Base-by-base conservation (phyloP, 257 asterid species). In the Solanum pimpinellifolium region DNA sequence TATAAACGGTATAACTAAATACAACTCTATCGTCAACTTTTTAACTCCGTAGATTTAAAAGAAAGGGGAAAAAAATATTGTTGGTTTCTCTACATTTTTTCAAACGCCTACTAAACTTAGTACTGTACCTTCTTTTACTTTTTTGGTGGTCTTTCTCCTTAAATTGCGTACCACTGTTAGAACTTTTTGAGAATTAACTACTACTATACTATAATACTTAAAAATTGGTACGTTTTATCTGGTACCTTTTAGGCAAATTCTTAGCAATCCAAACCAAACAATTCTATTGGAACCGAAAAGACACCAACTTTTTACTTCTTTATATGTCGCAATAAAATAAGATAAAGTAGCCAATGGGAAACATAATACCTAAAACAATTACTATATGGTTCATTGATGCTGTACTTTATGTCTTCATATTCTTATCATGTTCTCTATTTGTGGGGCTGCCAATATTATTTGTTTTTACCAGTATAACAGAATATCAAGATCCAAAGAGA, bases 101-200 rank as follows among this genome's bases (percentile, higher is more conserved):
- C 65, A 56, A 31, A 29, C 41, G 42, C 41, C 75, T 29, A n/a
- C 13, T 42, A 25, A 44, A n/a, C 83, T 41, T 77, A 9, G 6
- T 80, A 49, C 6, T 8, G 84, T 81, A 49, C n/a, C n/a, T 49
- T 20, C 10, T 80, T 49, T 29, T 9, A 49, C 85, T 81, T 81
- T 81, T 81, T 81, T 81, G 69, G 46, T 81, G 85, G 7, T 49
- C 11, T 49, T 49, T 29, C 46, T 84, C 96, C 98, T 90, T 93
- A 93, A 91, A 93, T 94, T 90, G 88, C 95, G 96, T 93, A 90
- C 76, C 94, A 87, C 84, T 86, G 66, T 81, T 29, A 88, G 82
- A 89, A 89, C 91, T 86, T 90, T 85, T 87, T 87, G 73, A 87
- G 87, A 74, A 87, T 84, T 89, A 87, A 25, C 35, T 47, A 80